Evolutionary conservation across 2,329 filamentous ascomycete genomes (phyloP), one percentile per base, ranked within the genome.

Genomic region (Trichophyton mentagrophytes): DNA sequence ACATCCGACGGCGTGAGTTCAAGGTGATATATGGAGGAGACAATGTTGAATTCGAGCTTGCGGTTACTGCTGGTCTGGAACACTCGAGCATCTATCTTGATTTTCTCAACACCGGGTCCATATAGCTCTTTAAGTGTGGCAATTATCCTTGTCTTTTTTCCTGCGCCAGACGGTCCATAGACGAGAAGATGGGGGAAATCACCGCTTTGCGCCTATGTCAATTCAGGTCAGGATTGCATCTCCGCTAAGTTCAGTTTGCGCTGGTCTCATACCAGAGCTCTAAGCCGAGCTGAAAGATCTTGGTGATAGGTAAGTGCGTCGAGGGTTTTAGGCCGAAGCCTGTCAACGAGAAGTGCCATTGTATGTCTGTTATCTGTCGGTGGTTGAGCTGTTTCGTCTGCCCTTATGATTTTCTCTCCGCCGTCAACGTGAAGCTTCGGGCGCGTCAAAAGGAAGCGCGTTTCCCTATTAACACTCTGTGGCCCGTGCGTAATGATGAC

Each of bases 31-130:
- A 96, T 85, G 0, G 92, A 97, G 51, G 91, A 86, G 60, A 99
- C 93, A 65, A 99, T 95, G 77, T 96, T 99, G 82, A 99, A 99
- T 76, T 99, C 93, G 68, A 99, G 86, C 76, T 99, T 99, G 72
- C 93, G 90, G 74, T 96, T 97, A 70, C 87, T 88, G 22, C 85
- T 91, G 0, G 93, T 97, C 75, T 96, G 91, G 78, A 99, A 99
- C 62, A 96, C 88, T 65, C 93, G 88, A 11, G 90, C 89, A 72
- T 99, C 93, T 76, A 99, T 97, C 78, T 97, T 97, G 81, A 99
- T 99, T 81, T 96, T 97, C 71, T 99, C 95, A n/a, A 96, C 93
- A 49, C 93, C 92, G 0, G 92, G 86, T 0, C 93, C 93, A 74
- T 93, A 99, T 6, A 99, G 82, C 71, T 96, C 92, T 73, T 96